A percentile compares a stretch with the other conserved stretches of the same genome.
Conservation (phyloP, 2,329 filamentous ascomycete genomes). For the Epichloe bromicola region DNA sequence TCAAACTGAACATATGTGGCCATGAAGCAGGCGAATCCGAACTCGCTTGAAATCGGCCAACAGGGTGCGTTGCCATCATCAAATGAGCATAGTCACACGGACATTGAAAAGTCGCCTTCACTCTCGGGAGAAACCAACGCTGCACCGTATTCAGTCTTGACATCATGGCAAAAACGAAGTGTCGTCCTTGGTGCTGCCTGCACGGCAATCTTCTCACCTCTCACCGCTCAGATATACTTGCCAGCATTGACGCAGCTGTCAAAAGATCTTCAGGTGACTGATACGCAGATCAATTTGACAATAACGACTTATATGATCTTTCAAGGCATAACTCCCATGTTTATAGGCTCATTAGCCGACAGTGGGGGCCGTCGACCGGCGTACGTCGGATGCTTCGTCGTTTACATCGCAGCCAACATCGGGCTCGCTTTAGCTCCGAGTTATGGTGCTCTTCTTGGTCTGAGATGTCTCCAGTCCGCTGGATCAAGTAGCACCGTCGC, state of each 20-base stretch:
- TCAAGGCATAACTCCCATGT: conserved; percentile 45
- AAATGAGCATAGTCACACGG: not conserved
- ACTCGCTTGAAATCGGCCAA: not conserved
- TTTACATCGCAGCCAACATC: conserved; percentile 41
- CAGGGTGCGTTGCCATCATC: not conserved
- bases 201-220: conserved; percentile 31
- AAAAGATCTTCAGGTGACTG: conserved; percentile 30
- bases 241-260: conserved; percentile 38
- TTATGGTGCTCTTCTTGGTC: conserved; percentile 36
- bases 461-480: conserved; percentile 43
- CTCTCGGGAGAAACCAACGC: not conserved
- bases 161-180: conserved; percentile 25
- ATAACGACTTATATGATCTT: conserved; percentile 46
- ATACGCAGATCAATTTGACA: conserved; percentile 33
- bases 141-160: conserved; percentile 25
- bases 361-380: conserved; percentile 38
- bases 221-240: conserved; percentile 39
- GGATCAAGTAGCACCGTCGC: conserved; percentile 48
- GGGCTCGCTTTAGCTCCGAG: conserved; percentile 36
- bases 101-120: conserved; percentile 9
- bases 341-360: conserved; percentile 44
- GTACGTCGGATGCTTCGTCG: conserved; percentile 37
- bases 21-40: not conserved
- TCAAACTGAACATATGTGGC: not conserved
- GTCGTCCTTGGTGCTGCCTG: conserved; percentile 27